Base-by-base conservation (phyloP, 441 rosid species). In the Euphorbia schlechtendalii region DNA sequence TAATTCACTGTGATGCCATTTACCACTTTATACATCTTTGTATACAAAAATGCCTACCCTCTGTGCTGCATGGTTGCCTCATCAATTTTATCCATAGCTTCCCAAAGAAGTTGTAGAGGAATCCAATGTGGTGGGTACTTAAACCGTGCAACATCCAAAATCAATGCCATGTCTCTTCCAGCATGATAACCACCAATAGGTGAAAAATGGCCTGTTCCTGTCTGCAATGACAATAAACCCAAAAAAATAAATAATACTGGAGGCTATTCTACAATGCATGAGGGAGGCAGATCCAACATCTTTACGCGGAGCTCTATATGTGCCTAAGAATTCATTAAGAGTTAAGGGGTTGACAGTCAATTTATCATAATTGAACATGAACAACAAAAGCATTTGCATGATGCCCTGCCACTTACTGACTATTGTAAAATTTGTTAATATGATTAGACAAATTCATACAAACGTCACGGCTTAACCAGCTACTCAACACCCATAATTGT, bases 71-170 rank as follows among this genome's bases (percentile, higher is more conserved):
- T 76, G 4, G 86, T 83, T 46, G 72, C 67, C 63, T 63, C 68
- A 56, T 80, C 90, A 64, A 73, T 51, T 8, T 68, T 74, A 58
- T 80, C 63, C 88, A 85, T 81, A 61, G 83, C 87, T 61, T 83
- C 80, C 87, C 85, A 85, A 32, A 85, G 88, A 71, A 85, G 88
- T 17, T 65, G 45, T 60, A 81, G 70, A 5, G 88, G 90, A 67
- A 85, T 82, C 88, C 88, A 85, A 18, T 83, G 86, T 7, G 83
- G 84, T 48, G 84, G 88, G 69, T 83, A 85, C 67, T 81, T 85
- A 68, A 85, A 85, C 28, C 84, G 81, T 63, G 82, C 86, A 59
- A 83, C 87, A 71, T 83, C 87, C 81, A 83, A 70, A 74, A 81
- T 74, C 32, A 83, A 74, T 73, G 75, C 84, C 90, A 81, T 80